A percentile compares a stretch with the other conserved stretches of the same genome.
These are phyloP conservation scores for Hippophae gyantsensis DNA, from an alignment of 306 rosid species.

Conservation along the genomic window DNA sequence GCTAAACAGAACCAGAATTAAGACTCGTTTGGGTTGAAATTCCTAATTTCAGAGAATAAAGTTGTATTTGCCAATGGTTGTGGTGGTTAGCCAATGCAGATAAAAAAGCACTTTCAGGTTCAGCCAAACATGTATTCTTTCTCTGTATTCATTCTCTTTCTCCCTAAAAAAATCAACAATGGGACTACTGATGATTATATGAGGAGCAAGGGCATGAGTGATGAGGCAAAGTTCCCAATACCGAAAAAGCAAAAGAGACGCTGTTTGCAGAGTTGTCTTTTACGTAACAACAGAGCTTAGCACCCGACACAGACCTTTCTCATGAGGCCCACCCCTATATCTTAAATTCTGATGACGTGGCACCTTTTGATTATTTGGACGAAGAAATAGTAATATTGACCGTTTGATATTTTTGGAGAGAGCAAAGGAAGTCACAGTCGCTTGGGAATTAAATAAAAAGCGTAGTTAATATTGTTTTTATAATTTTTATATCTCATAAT, in stretches of 20 bases:
- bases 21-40: constrained; percentile 5
- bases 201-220: too few species aligned
- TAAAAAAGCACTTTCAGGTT: background rate
- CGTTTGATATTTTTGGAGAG: too few species aligned
- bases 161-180: too few species aligned
- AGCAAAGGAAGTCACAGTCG: too few species aligned
- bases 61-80: background rate
- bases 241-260: constrained; percentile 46
- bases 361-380: background rate
- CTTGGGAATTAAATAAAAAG: too few species aligned
- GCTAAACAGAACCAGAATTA: background rate
- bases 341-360: constrained; percentile 12
- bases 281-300: constrained; percentile 35
- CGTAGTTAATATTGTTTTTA: too few species aligned
- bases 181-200: too few species aligned
- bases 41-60: too few species aligned
- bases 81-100: background rate
- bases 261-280: constrained; percentile 52
- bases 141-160: too few species aligned
- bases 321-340: constrained; percentile 27
- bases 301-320: constrained; percentile 47
- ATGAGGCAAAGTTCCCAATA: background rate
- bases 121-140: too few species aligned
- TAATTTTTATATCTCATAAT: too few species aligned
- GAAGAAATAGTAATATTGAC: too few species aligned